Evolutionary conservation across 768 basidiomycete genomes (phyloP), one percentile per base, ranked within the genome.

Genomic region (Suillus bovinus): DNA sequence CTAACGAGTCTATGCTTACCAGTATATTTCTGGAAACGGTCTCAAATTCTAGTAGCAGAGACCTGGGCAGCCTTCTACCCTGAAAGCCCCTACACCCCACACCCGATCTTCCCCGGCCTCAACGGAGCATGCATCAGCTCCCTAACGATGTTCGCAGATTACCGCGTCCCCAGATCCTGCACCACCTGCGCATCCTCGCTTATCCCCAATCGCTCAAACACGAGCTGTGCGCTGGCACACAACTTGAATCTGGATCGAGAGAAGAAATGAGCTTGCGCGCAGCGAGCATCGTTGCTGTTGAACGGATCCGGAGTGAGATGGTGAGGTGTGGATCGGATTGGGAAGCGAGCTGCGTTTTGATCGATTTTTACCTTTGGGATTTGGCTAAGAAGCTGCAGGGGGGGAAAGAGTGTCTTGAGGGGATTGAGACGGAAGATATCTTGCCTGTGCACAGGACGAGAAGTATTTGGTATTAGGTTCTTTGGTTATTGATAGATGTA

Each of bases 61-160:
- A 87, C 86, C 0, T 95, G 93, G 94, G 94, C 94, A 2, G 93
- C 94, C 3, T 94, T 95, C 79, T 91, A 89, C 72, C 92, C 92
- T 1, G 69, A 76, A 4, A 73, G 79, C 3, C 63, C 64, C 76
- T 13, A 66, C 75, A 61, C 71, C 8, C 67, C 78, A 0, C 93
- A 95, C 71, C 93, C 93, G 4, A 76, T 94, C 47, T 92, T 95
- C 75, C 88, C 89, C 4, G 78, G 81, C 17, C 58, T 68, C 8
- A 71, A 71, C 11, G 88, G 87, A 5, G 78, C 87, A 22, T 79
- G 80, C 41, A 91, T 94, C 64, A 80, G 83, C 56, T 77, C 86
- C 55, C 82, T 96, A 13, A 94, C 94, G 24, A 96, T 95, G 94
- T 96, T 96, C 73, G 92, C 94, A 5, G 94, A 96, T 78, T 94